Conservation (phyloP, 345 rosid genomes). For the Populus alba region DNA sequence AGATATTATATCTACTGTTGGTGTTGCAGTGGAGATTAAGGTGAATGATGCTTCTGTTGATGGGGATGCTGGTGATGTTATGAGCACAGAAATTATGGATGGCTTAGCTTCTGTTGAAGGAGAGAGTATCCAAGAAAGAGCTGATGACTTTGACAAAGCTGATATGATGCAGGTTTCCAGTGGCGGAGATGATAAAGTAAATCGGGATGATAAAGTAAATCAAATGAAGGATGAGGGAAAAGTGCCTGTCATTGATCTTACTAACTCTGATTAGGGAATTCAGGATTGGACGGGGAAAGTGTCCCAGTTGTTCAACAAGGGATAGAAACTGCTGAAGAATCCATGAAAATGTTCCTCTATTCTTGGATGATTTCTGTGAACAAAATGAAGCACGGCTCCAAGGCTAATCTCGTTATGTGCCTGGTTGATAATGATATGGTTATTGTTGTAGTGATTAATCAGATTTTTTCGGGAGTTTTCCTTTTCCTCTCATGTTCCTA, state of each 20-base stretch:
- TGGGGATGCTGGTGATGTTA: constrained; percentile 21
- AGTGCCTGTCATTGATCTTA: not conserved
- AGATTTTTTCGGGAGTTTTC: not conserved
- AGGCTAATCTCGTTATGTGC: not conserved
- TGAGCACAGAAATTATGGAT: constrained; percentile 5
- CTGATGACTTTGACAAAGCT: constrained; percentile 13
- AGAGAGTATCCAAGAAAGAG: constrained; percentile 19
- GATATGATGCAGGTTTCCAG: constrained; percentile 27
- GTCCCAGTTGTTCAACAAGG: not conserved
- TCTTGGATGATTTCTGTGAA: not conserved
- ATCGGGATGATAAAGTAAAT: constrained; percentile 6
- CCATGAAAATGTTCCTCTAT: not conserved
- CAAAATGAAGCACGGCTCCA: not conserved
- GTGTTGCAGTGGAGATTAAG: not conserved
- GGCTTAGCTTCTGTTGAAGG: constrained; percentile 16
- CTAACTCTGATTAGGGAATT: not conserved
- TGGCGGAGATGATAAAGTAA: constrained; percentile 1
- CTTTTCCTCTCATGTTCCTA: constrained; percentile 12
- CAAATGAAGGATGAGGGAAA: constrained; percentile 12
- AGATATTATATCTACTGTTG: not conserved
- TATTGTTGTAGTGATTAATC: not conserved
- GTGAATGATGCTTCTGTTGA: constrained; percentile 20
- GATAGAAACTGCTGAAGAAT: not conserved
- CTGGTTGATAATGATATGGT: not conserved
- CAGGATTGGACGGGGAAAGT: not conserved